These are phyloP conservation scores for Penicillium chermesinum DNA, from an alignment of 495 filamentous ascomycete species.

Conservation along the genomic window DNA sequence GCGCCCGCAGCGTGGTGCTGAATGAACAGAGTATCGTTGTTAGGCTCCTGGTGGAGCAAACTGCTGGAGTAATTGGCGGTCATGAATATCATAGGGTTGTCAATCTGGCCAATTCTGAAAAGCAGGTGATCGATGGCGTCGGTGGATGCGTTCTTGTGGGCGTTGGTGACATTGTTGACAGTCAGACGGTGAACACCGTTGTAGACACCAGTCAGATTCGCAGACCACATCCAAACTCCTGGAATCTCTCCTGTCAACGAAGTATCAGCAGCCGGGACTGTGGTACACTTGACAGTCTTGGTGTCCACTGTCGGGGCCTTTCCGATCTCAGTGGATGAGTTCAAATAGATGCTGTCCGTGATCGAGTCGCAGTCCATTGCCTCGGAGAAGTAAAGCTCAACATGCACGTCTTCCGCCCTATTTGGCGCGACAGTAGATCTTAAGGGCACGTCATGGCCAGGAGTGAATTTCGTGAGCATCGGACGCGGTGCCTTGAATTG, in stretches of 20 bases:
- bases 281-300: slow-evolving; percentile 38
- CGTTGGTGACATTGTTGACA: slow-evolving; percentile 49
- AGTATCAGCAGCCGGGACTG: slow-evolving; percentile 18
- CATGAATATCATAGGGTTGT: slow-evolving; percentile 56
- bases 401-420: slow-evolving; percentile 39
- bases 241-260: slow-evolving; percentile 46
- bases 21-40: slow-evolving; percentile 43
- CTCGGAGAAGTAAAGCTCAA: slow-evolving; percentile 56
- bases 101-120: slow-evolving; percentile 50
- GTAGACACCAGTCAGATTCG: slow-evolving; percentile 51
- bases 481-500: slow-evolving; percentile 46
- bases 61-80: slow-evolving; percentile 54
- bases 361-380: slow-evolving; percentile 58
- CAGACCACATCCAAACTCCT: slow-evolving; percentile 48
- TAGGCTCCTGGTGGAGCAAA: slow-evolving; percentile 37
- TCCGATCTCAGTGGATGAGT: slow-evolving; percentile 48
- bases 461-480: slow-evolving; percentile 58
- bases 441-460: slow-evolving; percentile 58
- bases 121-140: slow-evolving; percentile 51
- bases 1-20: slow-evolving; percentile 60
- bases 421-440: slow-evolving; percentile 43
- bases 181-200: slow-evolving; percentile 62
- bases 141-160: slow-evolving; percentile 28
- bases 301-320: slow-evolving; percentile 36
- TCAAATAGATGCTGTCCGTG: slow-evolving; percentile 42